These are phyloP conservation scores for Malassezia dermatis DNA, from an alignment of 1,284 basidiomycete genomes.

Conservation along the genomic window DNA sequence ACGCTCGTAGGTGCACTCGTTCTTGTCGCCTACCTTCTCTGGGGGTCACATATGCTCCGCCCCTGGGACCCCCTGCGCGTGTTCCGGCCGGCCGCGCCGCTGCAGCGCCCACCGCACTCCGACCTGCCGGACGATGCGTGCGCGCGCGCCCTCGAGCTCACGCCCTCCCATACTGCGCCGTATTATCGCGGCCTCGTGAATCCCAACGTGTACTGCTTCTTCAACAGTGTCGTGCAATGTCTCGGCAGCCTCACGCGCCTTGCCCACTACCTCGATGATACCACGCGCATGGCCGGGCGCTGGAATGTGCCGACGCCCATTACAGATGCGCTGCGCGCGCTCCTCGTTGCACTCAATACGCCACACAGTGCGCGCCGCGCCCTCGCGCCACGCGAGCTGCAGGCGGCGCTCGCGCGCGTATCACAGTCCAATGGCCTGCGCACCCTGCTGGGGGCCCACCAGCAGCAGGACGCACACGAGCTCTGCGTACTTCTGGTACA, in stretches of 20 bases:
- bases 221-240: slow-evolving; percentile 42
- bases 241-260: slow-evolving; percentile 26
- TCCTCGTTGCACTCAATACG: slow-evolving; percentile 30
- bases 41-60: background rate
- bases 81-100: background rate
- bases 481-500: slow-evolving; percentile 37
- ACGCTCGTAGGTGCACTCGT: background rate
- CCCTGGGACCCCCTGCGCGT: background rate
- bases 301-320: slow-evolving; percentile 41
- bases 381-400: slow-evolving; percentile 27
- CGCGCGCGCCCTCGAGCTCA: background rate
- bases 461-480: slow-evolving; percentile 47
- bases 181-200: slow-evolving; percentile 34
- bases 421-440: slow-evolving; percentile 27
- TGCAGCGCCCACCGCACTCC: background rate
- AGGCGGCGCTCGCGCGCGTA: slow-evolving; percentile 24
- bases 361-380: slow-evolving; percentile 6
- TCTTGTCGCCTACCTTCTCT: background rate
- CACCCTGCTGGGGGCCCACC: slow-evolving; percentile 37
- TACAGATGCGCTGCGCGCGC: slow-evolving; percentile 32
- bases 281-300: slow-evolving; percentile 26
- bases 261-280: slow-evolving; percentile 20
- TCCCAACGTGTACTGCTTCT: slow-evolving; percentile 45
- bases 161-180: background rate
- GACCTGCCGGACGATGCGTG: background rate